Evolutionary conservation across 208 protist species (phyloP).

Genomic region (Acanthamoeba royreba): DNA sequence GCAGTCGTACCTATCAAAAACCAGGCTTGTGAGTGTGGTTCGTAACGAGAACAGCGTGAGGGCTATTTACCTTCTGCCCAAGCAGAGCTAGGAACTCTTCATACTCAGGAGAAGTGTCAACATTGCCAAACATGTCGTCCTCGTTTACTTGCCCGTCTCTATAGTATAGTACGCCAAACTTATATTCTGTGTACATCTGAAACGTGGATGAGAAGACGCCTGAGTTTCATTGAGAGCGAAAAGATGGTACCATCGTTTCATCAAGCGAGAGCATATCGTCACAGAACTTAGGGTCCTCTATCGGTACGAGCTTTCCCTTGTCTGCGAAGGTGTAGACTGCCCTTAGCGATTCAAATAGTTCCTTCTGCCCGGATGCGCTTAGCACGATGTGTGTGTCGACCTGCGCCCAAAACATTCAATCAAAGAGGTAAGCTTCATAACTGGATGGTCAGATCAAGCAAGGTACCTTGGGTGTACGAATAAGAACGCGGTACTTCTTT

Average conservation of each 20-base stretch:
- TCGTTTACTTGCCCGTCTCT: constrained; percentile 43
- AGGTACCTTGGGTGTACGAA: neutral
- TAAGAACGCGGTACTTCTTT: constrained; percentile 21
- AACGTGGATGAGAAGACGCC: neutral
- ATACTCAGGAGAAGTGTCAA: constrained; percentile 34
- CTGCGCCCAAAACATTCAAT: no score
- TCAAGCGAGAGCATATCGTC: neutral
- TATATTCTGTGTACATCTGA: constrained; percentile 60
- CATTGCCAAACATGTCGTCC: constrained; percentile 65
- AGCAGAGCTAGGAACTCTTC: constrained; percentile 60
- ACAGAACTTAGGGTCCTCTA: constrained; percentile 7
- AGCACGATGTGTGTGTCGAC: neutral
- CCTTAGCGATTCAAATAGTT: neutral
- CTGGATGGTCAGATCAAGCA: neutral
- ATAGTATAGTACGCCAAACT: constrained; percentile 70
- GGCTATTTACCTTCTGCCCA: constrained; percentile 52
- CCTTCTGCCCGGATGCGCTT: neutral
- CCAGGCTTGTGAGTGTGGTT: neutral
- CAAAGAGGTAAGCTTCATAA: no score
- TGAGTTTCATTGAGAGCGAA: neutral
- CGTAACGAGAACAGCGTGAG: neutral
- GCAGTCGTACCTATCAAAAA: constrained; percentile 48
- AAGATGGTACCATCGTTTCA: neutral
- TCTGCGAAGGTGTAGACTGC: neutral
- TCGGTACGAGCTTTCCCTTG: neutral